These are phyloP conservation scores for Pistacia integerrima DNA, from an alignment of 345 rosid species.

Conservation along the genomic window DNA sequence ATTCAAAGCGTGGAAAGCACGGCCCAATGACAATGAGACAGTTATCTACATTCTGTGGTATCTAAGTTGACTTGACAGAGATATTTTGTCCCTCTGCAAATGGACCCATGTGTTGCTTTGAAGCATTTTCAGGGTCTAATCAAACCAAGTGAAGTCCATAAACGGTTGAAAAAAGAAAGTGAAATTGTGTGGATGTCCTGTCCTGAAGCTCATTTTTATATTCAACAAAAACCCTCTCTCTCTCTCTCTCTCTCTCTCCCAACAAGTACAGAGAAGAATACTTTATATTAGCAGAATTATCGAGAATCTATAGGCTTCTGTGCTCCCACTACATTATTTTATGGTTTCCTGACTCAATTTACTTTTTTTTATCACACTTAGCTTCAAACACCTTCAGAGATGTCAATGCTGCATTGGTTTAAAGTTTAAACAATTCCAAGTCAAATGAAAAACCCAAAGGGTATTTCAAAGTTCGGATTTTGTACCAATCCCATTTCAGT, in stretches of 20 bases:
- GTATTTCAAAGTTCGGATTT: neutral
- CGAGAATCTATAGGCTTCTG: slow-evolving; percentile 22
- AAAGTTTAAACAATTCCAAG: neutral
- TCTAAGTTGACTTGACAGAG: slow-evolving; percentile 20
- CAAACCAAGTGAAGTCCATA: slow-evolving; percentile 11
- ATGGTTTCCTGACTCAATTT: slow-evolving; percentile 4
- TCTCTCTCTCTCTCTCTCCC: neutral
- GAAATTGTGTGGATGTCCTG: neutral
- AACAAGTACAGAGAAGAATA: slow-evolving; percentile 20
- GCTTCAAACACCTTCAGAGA: neutral
- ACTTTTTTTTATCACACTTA: neutral
- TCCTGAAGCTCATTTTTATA: neutral
- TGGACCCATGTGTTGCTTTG: slow-evolving; percentile 23
- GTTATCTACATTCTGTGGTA: neutral
- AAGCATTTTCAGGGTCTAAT: slow-evolving; percentile 16
- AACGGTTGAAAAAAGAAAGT: neutral
- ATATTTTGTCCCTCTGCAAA: slow-evolving; percentile 20
- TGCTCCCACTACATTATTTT: slow-evolving; percentile 20
- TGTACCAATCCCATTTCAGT: neutral
- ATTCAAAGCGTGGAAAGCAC: slow-evolving; percentile 18
- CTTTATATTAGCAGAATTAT: slow-evolving; percentile 22
- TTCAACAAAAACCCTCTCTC: neutral
- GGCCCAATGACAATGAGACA: slow-evolving; percentile 28
- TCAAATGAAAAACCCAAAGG: slow-evolving; percentile 5
- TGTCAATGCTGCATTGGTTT: slow-evolving; percentile 18